Evolutionary conservation across 2,329 filamentous ascomycete species (phyloP), one percentile per base, ranked within the genome.

Genomic region (Lachnum nothofagi): DNA sequence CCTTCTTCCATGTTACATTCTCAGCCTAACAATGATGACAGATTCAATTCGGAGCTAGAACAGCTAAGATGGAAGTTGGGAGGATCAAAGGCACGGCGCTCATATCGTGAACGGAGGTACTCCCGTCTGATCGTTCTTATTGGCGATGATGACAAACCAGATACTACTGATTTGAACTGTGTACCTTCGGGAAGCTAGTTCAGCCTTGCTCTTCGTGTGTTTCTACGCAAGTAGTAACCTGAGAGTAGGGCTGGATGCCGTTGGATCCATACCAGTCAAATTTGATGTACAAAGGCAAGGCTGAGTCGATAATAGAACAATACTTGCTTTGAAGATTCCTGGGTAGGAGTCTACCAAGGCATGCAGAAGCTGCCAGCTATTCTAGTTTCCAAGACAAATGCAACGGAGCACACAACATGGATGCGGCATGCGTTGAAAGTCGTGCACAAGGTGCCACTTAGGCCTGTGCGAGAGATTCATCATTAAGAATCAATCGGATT

Each of bases 41-140:
- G 82, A 90, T 91, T 49, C 88, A 93, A 67, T 93, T 93, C 62
- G 88, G 88, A 12, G 82, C 88, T 3, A 75, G 86, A 57, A 91
- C 87, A 3, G 88, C 88, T 12, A 93, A 91, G 71, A 91, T 91
- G 82, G 83, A 89, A 63, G 78, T 72, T 48, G 78, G 80, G 4
- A 80, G 73, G 60, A 78, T 78, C 10, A 89, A 85, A 60, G 86
- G 86, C 0, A 89, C 86, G 3, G 78, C 81, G 40, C 59, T 79
- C 5, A 73, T 84, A 52, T 68, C 71, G 14, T 76, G 59, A 75
- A 31, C 2, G 25, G 12, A 12, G 20, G 23, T 35, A 20, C 16
- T 33, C 41, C 8, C 23, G 27, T 41, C 42, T 24, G 29, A 47
- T 4, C 31, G 14, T 16, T 17, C n/a, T 39, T 43, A 59, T 60